Conservation (phyloP, 306 rosid species). For the Morella rubra region DNA sequence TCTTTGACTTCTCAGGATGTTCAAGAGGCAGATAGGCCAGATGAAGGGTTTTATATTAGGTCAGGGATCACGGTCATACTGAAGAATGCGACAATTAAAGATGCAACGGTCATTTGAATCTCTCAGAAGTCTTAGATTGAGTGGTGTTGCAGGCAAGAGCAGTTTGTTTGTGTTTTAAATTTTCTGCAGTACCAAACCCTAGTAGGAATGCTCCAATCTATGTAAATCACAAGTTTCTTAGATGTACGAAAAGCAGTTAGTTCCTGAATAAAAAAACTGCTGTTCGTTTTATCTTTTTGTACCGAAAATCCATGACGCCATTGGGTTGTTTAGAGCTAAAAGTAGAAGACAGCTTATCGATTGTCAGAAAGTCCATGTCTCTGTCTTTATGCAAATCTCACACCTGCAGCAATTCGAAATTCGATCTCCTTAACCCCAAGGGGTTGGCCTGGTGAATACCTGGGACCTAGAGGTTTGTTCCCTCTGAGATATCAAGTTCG, state of each 20-base stretch:
- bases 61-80: constrained; percentile 66
- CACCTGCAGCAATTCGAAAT: too few relatives aligned
- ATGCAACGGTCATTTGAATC: constrained; percentile 65
- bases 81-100: constrained; percentile 83
- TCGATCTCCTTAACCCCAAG: too few relatives aligned
- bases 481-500: too few relatives aligned
- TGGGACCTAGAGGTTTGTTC: too few relatives aligned
- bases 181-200: neutral
- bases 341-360: neutral
- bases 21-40: constrained; percentile 71
- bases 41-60: constrained; percentile 76
- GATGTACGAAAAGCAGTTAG: neutral
- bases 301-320: neutral
- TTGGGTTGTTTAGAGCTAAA: neutral
- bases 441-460: too few relatives aligned
- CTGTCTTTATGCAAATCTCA: too few relatives aligned
- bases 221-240: constrained; percentile 21
- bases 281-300: constrained; percentile 1
- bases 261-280: constrained; percentile 31
- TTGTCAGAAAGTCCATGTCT: neutral
- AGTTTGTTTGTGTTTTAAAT: constrained; percentile 13
- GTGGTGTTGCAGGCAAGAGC: constrained; percentile 8
- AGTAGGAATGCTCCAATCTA: neutral
- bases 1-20: constrained; percentile 61
- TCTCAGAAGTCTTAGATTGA: constrained; percentile 9